These are phyloP conservation scores for Trichosanthes truncata DNA, from an alignment of 306 rosid genomes.

Conservation along the genomic window DNA sequence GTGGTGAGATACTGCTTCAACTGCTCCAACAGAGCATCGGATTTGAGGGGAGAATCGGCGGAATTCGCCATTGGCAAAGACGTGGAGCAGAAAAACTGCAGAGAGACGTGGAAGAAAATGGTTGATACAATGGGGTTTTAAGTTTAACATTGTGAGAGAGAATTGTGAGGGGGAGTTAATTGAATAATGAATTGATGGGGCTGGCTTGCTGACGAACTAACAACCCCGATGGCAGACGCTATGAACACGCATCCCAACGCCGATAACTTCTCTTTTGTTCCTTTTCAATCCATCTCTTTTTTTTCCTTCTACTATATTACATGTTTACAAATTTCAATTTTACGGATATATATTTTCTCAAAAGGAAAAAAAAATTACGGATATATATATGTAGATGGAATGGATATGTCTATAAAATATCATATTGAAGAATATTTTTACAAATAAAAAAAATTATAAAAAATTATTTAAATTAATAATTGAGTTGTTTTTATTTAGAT, in stretches of 20 bases:
- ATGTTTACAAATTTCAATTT: too few species aligned
- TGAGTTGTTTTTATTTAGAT: too few species aligned
- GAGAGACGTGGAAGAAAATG: not conserved
- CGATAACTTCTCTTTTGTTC: not conserved
- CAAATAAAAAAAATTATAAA: too few species aligned
- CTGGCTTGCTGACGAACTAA: not conserved
- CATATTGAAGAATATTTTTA: too few species aligned
- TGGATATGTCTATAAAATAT: too few species aligned
- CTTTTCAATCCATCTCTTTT: not conserved
- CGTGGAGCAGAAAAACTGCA: not conserved
- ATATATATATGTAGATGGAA: too few species aligned
- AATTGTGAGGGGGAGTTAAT: not conserved
- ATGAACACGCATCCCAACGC: not conserved
- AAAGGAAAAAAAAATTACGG: too few species aligned
- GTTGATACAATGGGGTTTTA: not conserved
- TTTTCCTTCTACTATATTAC: not conserved
- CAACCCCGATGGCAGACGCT: not conserved
- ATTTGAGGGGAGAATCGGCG: conserved; percentile 30
- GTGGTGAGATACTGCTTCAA: conserved; percentile 69
- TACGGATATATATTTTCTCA: too few species aligned
- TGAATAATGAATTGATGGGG: not conserved
- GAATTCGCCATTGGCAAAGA: conserved; percentile 29
- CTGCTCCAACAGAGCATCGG: conserved; percentile 57
- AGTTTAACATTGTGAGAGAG: not conserved
- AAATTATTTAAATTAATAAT: too few species aligned